These are phyloP conservation scores for Globisporangium carolinianum DNA, from an alignment of 352 stramenopile genomes.

Conservation along the genomic window DNA sequence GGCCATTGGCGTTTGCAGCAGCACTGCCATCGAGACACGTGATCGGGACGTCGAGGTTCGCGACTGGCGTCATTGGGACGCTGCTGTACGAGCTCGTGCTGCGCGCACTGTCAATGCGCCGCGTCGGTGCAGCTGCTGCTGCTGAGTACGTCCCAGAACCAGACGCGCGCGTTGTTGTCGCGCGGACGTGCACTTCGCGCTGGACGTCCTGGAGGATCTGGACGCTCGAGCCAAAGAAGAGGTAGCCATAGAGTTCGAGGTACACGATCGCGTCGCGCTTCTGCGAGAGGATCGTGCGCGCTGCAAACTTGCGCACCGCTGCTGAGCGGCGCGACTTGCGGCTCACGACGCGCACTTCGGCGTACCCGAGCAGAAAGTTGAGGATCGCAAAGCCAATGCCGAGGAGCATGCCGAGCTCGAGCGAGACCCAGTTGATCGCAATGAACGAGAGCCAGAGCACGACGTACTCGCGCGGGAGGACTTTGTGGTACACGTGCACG, in stretches of 20 bases:
- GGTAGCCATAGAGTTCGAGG: constrained; percentile 74
- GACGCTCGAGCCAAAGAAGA: constrained; percentile 84
- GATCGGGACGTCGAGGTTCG: constrained; percentile 45
- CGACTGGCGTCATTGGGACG: constrained; percentile 46
- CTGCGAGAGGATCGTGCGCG: constrained; percentile 48
- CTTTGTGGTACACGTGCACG: constrained; percentile 75
- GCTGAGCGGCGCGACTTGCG: constrained; percentile 47
- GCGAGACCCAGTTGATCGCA: constrained; percentile 90
- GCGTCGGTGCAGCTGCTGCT: constrained; percentile 4
- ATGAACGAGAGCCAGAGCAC: constrained; percentile 92
- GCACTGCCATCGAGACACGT: constrained; percentile 67
- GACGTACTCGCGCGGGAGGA: constrained; percentile 88
- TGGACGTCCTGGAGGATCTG: constrained; percentile 80
- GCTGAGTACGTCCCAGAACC: too few species aligned
- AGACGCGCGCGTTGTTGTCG: constrained; percentile 12
- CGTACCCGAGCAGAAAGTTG: constrained; percentile 81
- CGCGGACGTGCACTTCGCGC: constrained; percentile 59
- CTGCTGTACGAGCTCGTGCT: constrained; percentile 13
- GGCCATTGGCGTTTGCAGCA: constrained; percentile 28
- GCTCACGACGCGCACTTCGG: constrained; percentile 62
- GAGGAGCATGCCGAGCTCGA: constrained; percentile 94
- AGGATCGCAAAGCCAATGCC: constrained; percentile 87
- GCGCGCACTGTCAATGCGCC: not conserved
- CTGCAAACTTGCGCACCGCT: constrained; percentile 61
- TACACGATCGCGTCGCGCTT: constrained; percentile 73